These are phyloP conservation scores for Diddensiella santjacobensis DNA, from an alignment of 805 yeast genomes.

Conservation along the genomic window DNA sequence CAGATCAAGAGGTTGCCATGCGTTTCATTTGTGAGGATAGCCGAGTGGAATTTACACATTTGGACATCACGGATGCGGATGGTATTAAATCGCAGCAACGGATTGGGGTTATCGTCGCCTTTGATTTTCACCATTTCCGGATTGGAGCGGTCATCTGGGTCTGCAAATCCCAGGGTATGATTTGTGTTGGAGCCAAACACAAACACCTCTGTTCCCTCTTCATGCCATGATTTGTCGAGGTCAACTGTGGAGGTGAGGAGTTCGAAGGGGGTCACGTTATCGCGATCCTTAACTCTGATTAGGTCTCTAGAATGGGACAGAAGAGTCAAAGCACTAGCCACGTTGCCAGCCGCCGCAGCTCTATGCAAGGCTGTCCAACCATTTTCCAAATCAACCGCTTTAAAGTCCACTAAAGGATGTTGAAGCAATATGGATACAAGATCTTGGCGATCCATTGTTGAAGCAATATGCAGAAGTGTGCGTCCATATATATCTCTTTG, in stretches of 20 bases:
- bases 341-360: conserved; percentile 54
- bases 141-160: conserved; percentile 50
- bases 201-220: conserved; percentile 47
- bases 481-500: conserved; percentile 70
- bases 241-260: conserved; percentile 38
- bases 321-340: conserved; percentile 49
- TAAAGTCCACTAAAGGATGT: conserved; percentile 45
- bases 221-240: neutral
- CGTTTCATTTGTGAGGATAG: conserved; percentile 50
- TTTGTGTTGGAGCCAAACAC: conserved; percentile 63
- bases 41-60: conserved; percentile 64
- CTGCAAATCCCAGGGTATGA: conserved; percentile 64
- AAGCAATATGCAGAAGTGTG: conserved; percentile 31
- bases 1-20: conserved; percentile 50
- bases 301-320: conserved; percentile 37
- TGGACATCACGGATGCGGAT: conserved; percentile 43
- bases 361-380: conserved; percentile 81
- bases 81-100: conserved; percentile 36
- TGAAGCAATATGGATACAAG: conserved; percentile 43
- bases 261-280: conserved; percentile 70
- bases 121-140: conserved; percentile 38
- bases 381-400: conserved; percentile 61
- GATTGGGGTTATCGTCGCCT: conserved; percentile 9
- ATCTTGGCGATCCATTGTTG: conserved; percentile 26
- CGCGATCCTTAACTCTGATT: conserved; percentile 61